A percentile compares a stretch with the other conserved stretches of the same genome.
These are phyloP conservation scores for Geotrichum ghanense DNA, from an alignment of 805 yeast species.

Conservation along the genomic window DNA sequence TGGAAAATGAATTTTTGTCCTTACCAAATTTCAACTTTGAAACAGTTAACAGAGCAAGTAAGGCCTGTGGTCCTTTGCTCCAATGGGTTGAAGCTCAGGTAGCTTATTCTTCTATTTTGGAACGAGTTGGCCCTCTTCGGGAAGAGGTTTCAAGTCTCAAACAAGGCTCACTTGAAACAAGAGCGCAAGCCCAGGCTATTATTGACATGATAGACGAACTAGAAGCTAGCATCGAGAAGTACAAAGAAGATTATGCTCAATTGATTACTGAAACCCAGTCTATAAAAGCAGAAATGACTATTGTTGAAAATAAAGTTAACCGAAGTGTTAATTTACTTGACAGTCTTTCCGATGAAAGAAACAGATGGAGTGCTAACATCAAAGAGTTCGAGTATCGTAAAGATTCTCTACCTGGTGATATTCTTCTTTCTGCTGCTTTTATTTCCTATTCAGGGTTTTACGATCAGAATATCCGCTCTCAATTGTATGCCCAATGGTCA, in stretches of 20 bases:
- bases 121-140: slow-evolving; percentile 61
- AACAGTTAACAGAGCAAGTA: slow-evolving; percentile 76
- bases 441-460: slow-evolving; percentile 47
- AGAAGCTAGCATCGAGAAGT: slow-evolving; percentile 53
- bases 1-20: slow-evolving; percentile 51
- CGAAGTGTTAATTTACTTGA: slow-evolving; percentile 55
- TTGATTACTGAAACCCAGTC: slow-evolving; percentile 71
- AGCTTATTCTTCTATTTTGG: slow-evolving; percentile 59
- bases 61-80: slow-evolving; percentile 86
- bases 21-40: slow-evolving; percentile 57
- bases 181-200: slow-evolving; percentile 61
- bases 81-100: slow-evolving; percentile 88
- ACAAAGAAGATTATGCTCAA: slow-evolving; percentile 56
- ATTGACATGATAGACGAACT: slow-evolving; percentile 72
- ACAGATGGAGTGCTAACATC: slow-evolving; percentile 63
- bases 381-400: slow-evolving; percentile 36
- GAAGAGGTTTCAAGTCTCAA: slow-evolving; percentile 55
- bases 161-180: slow-evolving; percentile 45
- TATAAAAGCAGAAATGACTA: slow-evolving; percentile 57
- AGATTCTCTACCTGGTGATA: slow-evolving; percentile 47
- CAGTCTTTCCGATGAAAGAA: slow-evolving; percentile 52
- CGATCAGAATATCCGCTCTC: slow-evolving; percentile 37
- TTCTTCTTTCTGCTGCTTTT: slow-evolving; percentile 52
- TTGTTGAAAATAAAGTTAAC: slow-evolving; percentile 46
- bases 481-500: slow-evolving; percentile 29